Evolutionary conservation across 495 filamentous ascomycete genomes (phyloP).

Genomic region (Parathielavia appendiculata): DNA sequence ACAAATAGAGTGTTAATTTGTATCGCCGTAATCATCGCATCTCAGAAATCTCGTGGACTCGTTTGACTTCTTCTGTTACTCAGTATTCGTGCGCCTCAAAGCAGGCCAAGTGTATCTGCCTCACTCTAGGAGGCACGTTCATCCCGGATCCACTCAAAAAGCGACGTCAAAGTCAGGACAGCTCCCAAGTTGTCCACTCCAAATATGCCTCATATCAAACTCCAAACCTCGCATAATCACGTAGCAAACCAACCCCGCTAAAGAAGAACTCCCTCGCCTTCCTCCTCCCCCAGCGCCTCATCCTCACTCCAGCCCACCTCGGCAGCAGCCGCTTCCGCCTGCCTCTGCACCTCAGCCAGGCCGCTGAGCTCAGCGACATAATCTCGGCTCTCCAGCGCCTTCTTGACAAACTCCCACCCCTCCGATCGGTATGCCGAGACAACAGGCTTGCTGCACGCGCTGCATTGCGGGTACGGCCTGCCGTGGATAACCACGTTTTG

Average conservation of each 20-base stretch:
- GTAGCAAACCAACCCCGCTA: constrained; percentile 5
- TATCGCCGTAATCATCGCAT: too few relatives aligned
- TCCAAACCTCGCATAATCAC: background rate
- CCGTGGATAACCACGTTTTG: constrained; percentile 79
- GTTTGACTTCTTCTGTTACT: too few relatives aligned
- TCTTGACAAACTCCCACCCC: constrained; percentile 86
- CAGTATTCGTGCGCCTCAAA: background rate
- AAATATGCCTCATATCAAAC: background rate
- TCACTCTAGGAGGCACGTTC: background rate
- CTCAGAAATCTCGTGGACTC: too few relatives aligned
- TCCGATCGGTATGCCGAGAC: constrained; percentile 62
- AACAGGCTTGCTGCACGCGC: constrained; percentile 79
- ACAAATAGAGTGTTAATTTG: too few relatives aligned
- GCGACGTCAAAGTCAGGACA: background rate
- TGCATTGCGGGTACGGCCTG: constrained; percentile 81
- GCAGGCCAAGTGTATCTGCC: background rate
- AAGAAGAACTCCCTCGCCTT: constrained; percentile 42
- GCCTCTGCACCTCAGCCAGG: constrained; percentile 81
- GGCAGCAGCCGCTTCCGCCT: constrained; percentile 54
- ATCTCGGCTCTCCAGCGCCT: constrained; percentile 73
- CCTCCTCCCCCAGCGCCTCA: constrained; percentile 35
- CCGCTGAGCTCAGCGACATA: constrained; percentile 90
- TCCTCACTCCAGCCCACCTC: constrained; percentile 47
- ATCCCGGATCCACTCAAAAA: background rate
- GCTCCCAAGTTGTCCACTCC: background rate